Evolutionary conservation across 2,329 filamentous ascomycete species (phyloP), one percentile per base, ranked within the genome.

Genomic region (Leptographium procerum): DNA sequence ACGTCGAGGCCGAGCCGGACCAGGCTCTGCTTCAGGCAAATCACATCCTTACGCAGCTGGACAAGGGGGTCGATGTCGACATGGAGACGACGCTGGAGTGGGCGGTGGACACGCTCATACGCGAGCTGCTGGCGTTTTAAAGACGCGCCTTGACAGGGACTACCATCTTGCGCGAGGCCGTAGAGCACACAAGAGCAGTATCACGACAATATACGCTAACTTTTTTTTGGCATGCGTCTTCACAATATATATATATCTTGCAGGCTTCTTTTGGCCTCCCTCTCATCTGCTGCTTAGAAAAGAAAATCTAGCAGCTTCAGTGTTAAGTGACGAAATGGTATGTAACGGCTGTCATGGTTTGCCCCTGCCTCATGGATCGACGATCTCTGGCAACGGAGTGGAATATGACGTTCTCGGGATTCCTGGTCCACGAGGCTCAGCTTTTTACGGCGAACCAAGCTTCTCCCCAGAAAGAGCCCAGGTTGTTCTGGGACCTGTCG

Each of bases 401-500:
- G 87, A 92, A 92, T 92, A 91, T 91, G 84, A 84, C 82, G 82
- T 80, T 85, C 78, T 76, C 77, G 74, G 74, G 74, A 71, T 71
- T 64, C 75, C 72, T 70, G 70, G 74, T 76, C 75, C 75, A 77
- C 81, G 79, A 81, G 83, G 81, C 82, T 89, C 86, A 86, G 76
- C 78, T 80, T 78, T 73, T 75, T 66, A 75, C 71, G 74, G 81
- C 85, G 85, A 88, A 78, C 83, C 82, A 80, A 81, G 82, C 80
- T 78, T 65, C 61, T 52, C 75, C 76, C 73, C 73, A 73, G 76
- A 22, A 52, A 56, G 31, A 75, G 72, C 33, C 77, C 77, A 75
- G 73, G 76, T 94, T 82, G 69, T 73, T 96, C 86, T 95, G 73
- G 89, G 86, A 94, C 85, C 88, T 94, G 91, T 95, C 89, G 88